These are phyloP conservation scores for Mycena haematopus DNA, from an alignment of 768 basidiomycete species.

Conservation along the genomic window DNA sequence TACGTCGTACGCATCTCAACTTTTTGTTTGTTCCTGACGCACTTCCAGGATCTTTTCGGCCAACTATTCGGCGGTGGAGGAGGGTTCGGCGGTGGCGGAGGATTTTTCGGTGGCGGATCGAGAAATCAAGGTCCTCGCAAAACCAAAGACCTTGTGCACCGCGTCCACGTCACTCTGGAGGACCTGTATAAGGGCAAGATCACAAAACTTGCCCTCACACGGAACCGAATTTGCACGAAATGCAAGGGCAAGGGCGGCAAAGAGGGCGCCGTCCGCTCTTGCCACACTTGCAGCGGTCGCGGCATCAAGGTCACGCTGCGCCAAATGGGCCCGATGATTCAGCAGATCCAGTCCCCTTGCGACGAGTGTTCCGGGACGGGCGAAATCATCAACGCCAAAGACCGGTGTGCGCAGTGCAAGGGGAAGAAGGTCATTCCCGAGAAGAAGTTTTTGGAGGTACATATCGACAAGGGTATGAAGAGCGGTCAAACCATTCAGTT, in stretches of 20 bases:
- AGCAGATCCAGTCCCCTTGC: constrained; percentile 96
- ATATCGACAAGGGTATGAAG: constrained; percentile 98
- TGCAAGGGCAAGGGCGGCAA: constrained; percentile 98
- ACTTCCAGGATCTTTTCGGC: constrained; percentile 86
- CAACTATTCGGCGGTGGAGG: constrained; percentile 91
- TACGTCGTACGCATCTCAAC: constrained; percentile 39
- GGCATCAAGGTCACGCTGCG: constrained; percentile 91
- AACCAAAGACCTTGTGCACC: constrained; percentile 98
- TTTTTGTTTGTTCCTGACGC: constrained; percentile 12
- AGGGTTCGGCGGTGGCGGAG: constrained; percentile 84
- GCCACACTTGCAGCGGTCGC: constrained; percentile 81
- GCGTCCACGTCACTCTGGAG: constrained; percentile 94
- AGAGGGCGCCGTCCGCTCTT: constrained; percentile 89
- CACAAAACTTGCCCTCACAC: constrained; percentile 94
- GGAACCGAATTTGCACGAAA: constrained; percentile 91
- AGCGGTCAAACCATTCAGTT: constrained; percentile 91
- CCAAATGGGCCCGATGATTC: constrained; percentile 99
- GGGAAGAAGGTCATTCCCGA: constrained; percentile 95
- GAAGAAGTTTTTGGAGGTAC: constrained; percentile 96
- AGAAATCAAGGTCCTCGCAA: constrained; percentile 77
- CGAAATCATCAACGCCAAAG: constrained; percentile 92
- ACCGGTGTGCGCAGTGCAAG: constrained; percentile 90
- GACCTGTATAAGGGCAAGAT: constrained; percentile 99
- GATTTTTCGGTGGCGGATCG: constrained; percentile 78
- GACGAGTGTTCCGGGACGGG: constrained; percentile 94